Conservation (phyloP, 768 basidiomycete genomes). For the Trametes elegans region DNA sequence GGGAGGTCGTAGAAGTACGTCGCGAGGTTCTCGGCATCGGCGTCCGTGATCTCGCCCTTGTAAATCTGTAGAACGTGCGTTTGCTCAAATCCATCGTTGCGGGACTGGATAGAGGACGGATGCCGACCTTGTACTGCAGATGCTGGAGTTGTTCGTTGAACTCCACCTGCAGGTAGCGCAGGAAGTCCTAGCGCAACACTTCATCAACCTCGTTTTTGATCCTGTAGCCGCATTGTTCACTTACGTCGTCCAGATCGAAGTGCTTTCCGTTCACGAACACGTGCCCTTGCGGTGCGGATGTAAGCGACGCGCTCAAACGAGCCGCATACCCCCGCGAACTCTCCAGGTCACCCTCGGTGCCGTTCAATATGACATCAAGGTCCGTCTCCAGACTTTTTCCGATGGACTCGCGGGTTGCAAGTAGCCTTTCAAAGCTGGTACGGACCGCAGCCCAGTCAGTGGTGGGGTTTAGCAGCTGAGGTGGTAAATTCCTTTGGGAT, state of each 20-base stretch:
- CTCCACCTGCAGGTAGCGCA: slow-evolving; percentile 61
- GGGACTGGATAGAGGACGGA: no score
- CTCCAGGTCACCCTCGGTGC: slow-evolving; percentile 32
- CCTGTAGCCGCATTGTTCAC: slow-evolving; percentile 26
- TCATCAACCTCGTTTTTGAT: not conserved
- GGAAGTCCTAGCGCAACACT: slow-evolving; percentile 50
- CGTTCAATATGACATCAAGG: slow-evolving; percentile 41
- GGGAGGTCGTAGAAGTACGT: slow-evolving; percentile 93
- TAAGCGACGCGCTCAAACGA: slow-evolving; percentile 52
- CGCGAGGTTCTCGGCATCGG: slow-evolving; percentile 46
- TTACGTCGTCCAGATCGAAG: slow-evolving; percentile 63
- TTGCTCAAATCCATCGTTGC: not conserved
- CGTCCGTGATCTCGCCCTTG: slow-evolving; percentile 53
- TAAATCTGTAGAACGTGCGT: slow-evolving; percentile 46
- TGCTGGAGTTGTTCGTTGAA: slow-evolving; percentile 57
- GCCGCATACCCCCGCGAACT: slow-evolving; percentile 52
- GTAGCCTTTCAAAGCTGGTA: slow-evolving; percentile 38
- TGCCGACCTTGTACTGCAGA: slow-evolving; percentile 68
- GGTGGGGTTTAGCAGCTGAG: slow-evolving; percentile 29
- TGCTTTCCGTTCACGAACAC: slow-evolving; percentile 91
- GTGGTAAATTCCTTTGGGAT: slow-evolving; percentile 33
- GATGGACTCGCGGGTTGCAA: slow-evolving; percentile 29
- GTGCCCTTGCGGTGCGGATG: slow-evolving; percentile 50
- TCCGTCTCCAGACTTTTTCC: slow-evolving; percentile 22
- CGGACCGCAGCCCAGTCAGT: slow-evolving; percentile 46